Evolutionary conservation across 2,329 filamentous ascomycete species (phyloP).

Genomic region (Ceratocystis ficicola): DNA sequence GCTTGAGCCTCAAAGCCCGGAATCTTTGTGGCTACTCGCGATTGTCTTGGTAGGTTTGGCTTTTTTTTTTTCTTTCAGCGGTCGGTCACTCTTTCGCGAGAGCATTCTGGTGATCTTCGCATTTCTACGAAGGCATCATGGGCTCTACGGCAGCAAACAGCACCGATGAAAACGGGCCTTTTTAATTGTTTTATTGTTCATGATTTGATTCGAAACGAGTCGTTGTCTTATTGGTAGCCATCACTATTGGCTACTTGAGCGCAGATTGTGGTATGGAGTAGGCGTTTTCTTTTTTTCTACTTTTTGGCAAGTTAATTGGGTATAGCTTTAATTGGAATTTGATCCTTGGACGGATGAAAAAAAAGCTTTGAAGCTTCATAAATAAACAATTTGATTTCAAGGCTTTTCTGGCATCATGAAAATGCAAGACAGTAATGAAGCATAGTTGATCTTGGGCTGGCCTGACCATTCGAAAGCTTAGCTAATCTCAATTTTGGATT

Average conservation of each 20-base stretch:
- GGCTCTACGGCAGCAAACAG: neutral
- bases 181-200: neutral
- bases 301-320: neutral
- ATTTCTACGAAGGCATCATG: neutral
- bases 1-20: neutral
- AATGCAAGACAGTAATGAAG: no score
- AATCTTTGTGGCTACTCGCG: neutral
- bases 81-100: neutral
- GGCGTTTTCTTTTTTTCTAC: slow-evolving; percentile 10
- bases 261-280: neutral
- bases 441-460: no score
- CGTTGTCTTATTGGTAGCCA: neutral
- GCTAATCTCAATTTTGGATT: neutral
- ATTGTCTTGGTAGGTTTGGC: slow-evolving; percentile 9
- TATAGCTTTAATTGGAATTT: slow-evolving; percentile 8
- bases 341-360: neutral
- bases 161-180: neutral
- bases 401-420: neutral
- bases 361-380: neutral
- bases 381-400: neutral
- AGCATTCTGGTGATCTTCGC: neutral
- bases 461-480: neutral
- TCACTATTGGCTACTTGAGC: neutral
- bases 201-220: neutral
- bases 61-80: neutral